These are phyloP conservation scores for Schizosaccharomyces japonicus DNA, from an alignment of 805 yeast species.

Conservation along the genomic window DNA sequence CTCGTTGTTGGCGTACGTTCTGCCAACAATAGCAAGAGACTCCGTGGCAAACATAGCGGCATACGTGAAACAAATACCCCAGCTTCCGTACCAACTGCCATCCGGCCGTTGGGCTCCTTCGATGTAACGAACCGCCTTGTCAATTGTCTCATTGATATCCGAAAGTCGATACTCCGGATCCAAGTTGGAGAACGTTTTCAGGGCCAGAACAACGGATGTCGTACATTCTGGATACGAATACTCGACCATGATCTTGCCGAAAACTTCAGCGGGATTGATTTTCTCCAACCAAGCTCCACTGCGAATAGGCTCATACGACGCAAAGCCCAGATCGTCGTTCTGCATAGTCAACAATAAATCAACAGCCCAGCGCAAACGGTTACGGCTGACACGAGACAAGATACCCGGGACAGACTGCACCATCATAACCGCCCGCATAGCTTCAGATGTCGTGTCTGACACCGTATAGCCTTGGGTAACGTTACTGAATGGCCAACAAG, in stretches of 20 bases:
- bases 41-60: conserved; percentile 97
- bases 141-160: conserved; percentile 47
- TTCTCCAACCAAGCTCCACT: conserved; percentile 54
- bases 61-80: conserved; percentile 93
- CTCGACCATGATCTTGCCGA: conserved; percentile 95
- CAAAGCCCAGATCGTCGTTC: conserved; percentile 74
- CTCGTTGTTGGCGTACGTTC: conserved; percentile 34
- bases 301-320: conserved; percentile 70
- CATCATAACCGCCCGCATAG: conserved; percentile 82
- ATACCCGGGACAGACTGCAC: conserved; percentile 43
- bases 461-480: conserved; percentile 91
- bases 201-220: conserved; percentile 77
- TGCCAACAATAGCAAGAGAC: conserved; percentile 53
- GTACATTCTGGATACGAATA: conserved; percentile 97
- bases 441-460: conserved; percentile 90
- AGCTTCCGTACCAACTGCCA: conserved; percentile 95
- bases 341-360: conserved; percentile 59
- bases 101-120: conserved; percentile 42
- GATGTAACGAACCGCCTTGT: conserved; percentile 51
- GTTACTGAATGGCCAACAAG: conserved; percentile 93
- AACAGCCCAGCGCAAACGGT: conserved; percentile 38
- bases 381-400: conserved; percentile 25
- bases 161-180: conserved; percentile 38
- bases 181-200: conserved; percentile 43
- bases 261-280: conserved; percentile 90